These are phyloP conservation scores for Penicillium oxalicum DNA, from an alignment of 2,329 filamentous ascomycete species.

Conservation along the genomic window DNA sequence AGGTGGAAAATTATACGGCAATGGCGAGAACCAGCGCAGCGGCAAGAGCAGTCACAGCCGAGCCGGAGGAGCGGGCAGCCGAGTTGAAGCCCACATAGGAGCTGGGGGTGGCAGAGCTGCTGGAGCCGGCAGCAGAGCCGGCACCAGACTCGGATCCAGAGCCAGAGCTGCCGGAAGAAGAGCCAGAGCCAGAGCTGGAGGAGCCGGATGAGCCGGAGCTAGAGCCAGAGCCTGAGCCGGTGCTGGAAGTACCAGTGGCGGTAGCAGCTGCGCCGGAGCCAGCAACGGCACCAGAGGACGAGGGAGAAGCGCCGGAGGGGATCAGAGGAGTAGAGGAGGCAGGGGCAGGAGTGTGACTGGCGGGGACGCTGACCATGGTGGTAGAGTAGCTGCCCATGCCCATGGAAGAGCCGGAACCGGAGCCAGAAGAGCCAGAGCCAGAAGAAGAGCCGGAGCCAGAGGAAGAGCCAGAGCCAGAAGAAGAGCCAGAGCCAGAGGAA, in stretches of 20 bases:
- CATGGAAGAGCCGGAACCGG: slow-evolving; percentile 1
- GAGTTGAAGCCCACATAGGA: slow-evolving; percentile 2
- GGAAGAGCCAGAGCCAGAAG: slow-evolving; percentile 2
- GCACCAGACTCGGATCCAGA: slow-evolving; percentile 6
- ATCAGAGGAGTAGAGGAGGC: slow-evolving; percentile 4
- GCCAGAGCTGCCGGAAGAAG: slow-evolving; percentile 1
- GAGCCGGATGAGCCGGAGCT: background rate
- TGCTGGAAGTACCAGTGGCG: background rate
- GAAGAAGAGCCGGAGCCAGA: slow-evolving; percentile 1
- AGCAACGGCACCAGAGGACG: background rate
- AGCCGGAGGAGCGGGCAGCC: slow-evolving; percentile 7
- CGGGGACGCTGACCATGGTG: too few species aligned
- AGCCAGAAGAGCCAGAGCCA: slow-evolving; percentile 1
- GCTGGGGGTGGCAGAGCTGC: slow-evolving; percentile 6
- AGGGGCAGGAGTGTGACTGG: background rate
- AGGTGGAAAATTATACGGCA: background rate
- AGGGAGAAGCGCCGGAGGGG: background rate
- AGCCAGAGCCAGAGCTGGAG: background rate
- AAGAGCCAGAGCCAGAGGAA: slow-evolving; percentile 6
- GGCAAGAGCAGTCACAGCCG: slow-evolving; percentile 16
- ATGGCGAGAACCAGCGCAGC: slow-evolving; percentile 18
- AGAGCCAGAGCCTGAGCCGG: background rate
- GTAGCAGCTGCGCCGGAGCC: background rate
- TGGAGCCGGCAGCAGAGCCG: background rate
- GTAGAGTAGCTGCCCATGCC: slow-evolving; percentile 3